A percentile compares a stretch with the other conserved stretches of the same genome.
Evolutionary conservation across 495 filamentous ascomycete genomes (phyloP).

Genomic region (Talaromyces ruber): DNA sequence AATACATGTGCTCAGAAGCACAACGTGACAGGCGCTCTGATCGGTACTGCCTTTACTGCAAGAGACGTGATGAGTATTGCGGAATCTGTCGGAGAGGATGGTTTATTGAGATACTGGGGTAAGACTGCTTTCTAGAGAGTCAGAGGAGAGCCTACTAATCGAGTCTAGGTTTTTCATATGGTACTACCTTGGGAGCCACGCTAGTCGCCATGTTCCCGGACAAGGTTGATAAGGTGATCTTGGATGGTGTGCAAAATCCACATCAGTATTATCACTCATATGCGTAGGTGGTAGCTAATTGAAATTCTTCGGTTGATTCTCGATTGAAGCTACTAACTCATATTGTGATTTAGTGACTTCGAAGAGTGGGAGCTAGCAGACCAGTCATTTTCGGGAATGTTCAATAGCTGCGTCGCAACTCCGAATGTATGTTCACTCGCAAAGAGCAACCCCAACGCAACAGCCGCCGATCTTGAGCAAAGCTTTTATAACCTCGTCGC

Average conservation of each 20-base stretch:
- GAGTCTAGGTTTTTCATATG: constrained; percentile 30
- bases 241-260: constrained; percentile 33
- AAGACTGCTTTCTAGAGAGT: constrained; percentile 7
- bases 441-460: constrained; percentile 13
- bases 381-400: constrained; percentile 20
- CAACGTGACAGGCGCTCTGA: constrained; percentile 14
- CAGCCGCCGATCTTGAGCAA: constrained; percentile 23
- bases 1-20: constrained; percentile 9
- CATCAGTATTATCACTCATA: constrained; percentile 28
- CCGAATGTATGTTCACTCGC: constrained; percentile 20
- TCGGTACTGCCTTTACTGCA: constrained; percentile 30
- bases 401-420: constrained; percentile 18
- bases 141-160: background rate
- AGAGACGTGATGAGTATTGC: constrained; percentile 35
- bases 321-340: background rate
- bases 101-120: constrained; percentile 39
- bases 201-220: constrained; percentile 37
- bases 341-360: constrained; percentile 1
- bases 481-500: constrained; percentile 20
- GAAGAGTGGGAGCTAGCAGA: constrained; percentile 20
- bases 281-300: constrained; percentile 16
- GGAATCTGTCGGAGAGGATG: constrained; percentile 32
- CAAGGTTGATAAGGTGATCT: constrained; percentile 27
- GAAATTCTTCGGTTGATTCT: no score
- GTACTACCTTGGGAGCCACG: constrained; percentile 31